phyloP scores from a whole-genome alignment of 2,329 filamentous ascomycete species.

The Talaromyces sp. region DNA sequence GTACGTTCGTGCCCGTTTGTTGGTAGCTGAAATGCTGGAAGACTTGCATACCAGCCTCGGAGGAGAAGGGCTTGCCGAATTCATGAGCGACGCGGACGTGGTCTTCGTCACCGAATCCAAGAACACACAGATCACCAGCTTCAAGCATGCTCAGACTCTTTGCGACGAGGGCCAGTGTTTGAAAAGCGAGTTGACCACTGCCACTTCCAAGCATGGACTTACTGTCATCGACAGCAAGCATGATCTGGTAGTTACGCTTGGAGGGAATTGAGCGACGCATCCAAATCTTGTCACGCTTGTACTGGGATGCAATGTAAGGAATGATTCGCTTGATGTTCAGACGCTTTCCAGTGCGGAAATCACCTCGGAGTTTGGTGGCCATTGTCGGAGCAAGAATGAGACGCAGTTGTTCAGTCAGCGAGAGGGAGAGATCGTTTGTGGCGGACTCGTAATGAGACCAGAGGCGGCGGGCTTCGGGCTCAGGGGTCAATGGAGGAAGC shows the following conservation, averaged over 20 bases:
- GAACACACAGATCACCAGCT: conserved; percentile 86
- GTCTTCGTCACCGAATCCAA: conserved; percentile 77
- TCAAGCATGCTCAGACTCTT: conserved; percentile 89
- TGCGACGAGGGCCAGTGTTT: conserved; percentile 89
- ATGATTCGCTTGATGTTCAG: conserved; percentile 99
- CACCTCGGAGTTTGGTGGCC: conserved; percentile 92
- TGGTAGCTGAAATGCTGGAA: conserved; percentile 83
- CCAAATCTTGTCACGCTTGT: conserved; percentile 99
- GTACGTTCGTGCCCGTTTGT: conserved; percentile 84
- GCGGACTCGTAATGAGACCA: conserved; percentile 84
- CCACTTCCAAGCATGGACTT: conserved; percentile 86
- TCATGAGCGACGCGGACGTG: conserved; percentile 82
- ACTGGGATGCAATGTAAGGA: conserved; percentile 95
- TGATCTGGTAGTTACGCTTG: conserved; percentile 94
- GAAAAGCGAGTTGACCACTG: conserved; percentile 80
- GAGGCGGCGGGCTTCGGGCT: conserved; percentile 67
- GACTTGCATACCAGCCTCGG: conserved; percentile 78
- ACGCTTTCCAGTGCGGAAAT: conserved; percentile 95
- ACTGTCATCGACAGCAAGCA: conserved; percentile 95
- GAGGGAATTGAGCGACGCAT: conserved; percentile 90
- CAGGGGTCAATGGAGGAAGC: conserved; percentile 47
- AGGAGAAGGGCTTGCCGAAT: conserved; percentile 78
- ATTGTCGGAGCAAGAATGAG: conserved; percentile 93
- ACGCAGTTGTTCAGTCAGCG: conserved; percentile 90
- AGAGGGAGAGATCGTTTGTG: conserved; percentile 83